Evolutionary conservation across 106 monocot genomes (phyloP).

Genomic region (Alisma plantagoaquatica): DNA sequence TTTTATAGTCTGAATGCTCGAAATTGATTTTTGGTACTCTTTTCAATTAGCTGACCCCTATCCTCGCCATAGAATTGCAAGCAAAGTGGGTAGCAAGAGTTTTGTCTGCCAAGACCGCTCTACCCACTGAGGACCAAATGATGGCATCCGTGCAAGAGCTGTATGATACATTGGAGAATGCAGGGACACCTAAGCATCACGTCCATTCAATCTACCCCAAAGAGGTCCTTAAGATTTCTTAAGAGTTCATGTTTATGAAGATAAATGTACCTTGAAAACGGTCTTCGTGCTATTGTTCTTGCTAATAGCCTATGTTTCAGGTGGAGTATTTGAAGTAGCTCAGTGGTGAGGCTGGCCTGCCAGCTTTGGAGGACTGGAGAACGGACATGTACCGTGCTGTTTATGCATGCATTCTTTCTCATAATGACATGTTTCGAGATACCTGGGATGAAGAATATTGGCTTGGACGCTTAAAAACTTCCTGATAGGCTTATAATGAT

Average conservation of each 20-base stretch:
- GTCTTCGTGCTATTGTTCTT: too few relatives aligned
- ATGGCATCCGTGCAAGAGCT: slow-evolving; percentile 10
- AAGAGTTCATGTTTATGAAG: neutral
- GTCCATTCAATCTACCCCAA: slow-evolving; percentile 16
- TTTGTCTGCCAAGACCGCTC: slow-evolving; percentile 9
- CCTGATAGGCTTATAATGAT: too few relatives aligned
- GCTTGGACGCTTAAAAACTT: neutral
- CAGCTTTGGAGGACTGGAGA: slow-evolving; percentile 25
- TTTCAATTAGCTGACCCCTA: slow-evolving; percentile 9
- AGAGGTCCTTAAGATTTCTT: slow-evolving; percentile 4
- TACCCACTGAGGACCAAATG: slow-evolving; percentile 26
- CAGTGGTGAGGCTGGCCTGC: slow-evolving; percentile 12
- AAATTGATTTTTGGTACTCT: too few relatives aligned
- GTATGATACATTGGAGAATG: slow-evolving; percentile 11
- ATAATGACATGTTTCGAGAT: slow-evolving; percentile 1
- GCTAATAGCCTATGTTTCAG: too few relatives aligned
- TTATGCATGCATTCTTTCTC: neutral
- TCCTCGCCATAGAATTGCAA: slow-evolving; percentile 10
- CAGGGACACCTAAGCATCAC: slow-evolving; percentile 18
- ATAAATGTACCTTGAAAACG: too few relatives aligned
- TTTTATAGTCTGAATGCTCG: too few relatives aligned
- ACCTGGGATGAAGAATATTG: slow-evolving; percentile 1
- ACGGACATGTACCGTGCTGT: neutral
- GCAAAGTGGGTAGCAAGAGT: slow-evolving; percentile 25
- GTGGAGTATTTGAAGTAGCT: slow-evolving; percentile 28